Evolutionary conservation across 2,329 filamentous ascomycete genomes (phyloP).

Genomic region (Neocucurbitaria cava): DNA sequence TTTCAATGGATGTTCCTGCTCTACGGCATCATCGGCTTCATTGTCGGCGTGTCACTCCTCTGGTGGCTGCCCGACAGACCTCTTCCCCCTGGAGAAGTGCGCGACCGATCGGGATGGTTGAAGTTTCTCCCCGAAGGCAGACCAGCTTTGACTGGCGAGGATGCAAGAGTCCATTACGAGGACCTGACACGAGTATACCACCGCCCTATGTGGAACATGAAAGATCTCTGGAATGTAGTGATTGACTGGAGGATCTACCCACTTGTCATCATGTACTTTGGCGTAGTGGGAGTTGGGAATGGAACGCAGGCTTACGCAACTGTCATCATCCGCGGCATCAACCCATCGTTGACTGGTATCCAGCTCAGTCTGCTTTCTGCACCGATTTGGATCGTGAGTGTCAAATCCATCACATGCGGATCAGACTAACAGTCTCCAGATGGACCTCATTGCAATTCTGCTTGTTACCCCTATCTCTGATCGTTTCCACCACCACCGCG

Average conservation of each 20-base stretch:
- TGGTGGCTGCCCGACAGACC: conserved; percentile 94
- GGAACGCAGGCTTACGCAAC: conserved; percentile 88
- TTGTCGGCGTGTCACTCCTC: conserved; percentile 75
- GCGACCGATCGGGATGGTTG: conserved; percentile 59
- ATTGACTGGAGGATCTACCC: conserved; percentile 91
- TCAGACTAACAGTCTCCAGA: conserved; percentile 55
- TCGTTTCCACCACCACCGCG: conserved; percentile 80
- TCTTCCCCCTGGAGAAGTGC: conserved; percentile 70
- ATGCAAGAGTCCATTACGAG: conserved; percentile 81
- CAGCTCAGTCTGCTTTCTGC: conserved; percentile 84
- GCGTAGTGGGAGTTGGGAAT: conserved; percentile 90
- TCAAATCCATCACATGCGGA: neutral
- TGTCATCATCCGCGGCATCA: conserved; percentile 82
- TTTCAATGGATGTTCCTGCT: conserved; percentile 94
- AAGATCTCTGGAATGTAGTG: conserved; percentile 73
- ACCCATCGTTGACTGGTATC: conserved; percentile 74
- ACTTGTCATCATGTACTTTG: conserved; percentile 89
- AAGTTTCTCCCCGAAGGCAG: conserved; percentile 72
- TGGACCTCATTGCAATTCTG: conserved; percentile 87
- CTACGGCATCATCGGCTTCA: conserved; percentile 77
- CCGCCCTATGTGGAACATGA: conserved; percentile 72
- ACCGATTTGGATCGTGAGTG: conserved; percentile 86
- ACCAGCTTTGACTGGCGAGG: conserved; percentile 77
- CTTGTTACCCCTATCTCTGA: conserved; percentile 86
- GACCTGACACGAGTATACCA: conserved; percentile 84